Conservation (phyloP, 108 stramenopile species). For the Nitzschia palea region DNA sequence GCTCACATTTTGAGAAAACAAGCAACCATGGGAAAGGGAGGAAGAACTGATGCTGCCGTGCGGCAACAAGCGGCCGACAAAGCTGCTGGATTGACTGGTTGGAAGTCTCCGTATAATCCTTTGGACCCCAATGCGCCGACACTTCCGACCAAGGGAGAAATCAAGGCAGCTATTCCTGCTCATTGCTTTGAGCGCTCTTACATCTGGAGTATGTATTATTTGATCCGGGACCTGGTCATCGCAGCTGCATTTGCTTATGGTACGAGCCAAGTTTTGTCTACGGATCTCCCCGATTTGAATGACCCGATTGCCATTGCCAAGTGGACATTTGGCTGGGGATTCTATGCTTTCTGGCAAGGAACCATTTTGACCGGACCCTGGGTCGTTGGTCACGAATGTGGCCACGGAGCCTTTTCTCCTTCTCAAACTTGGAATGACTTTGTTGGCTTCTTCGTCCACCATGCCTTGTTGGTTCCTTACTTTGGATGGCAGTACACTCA, state of each 20-base stretch:
- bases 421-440: constrained; percentile 92
- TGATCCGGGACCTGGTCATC: constrained; percentile 80
- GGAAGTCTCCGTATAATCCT: constrained; percentile 86
- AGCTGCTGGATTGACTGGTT: constrained; percentile 53
- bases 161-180: constrained; percentile 85
- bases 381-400: constrained; percentile 99
- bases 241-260: constrained; percentile 81
- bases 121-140: constrained; percentile 77
- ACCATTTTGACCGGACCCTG: constrained; percentile 97
- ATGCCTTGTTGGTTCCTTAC: constrained; percentile 97
- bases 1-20: too few relatives aligned
- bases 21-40: constrained; percentile 59
- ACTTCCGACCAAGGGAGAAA: constrained; percentile 88
- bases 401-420: constrained; percentile 96
- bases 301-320: constrained; percentile 35
- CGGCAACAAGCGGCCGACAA: constrained; percentile 23
- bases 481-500: constrained; percentile 98
- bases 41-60: constrained; percentile 27
- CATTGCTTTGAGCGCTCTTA: constrained; percentile 95
- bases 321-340: constrained; percentile 85
- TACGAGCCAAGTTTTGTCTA: constrained; percentile 69
- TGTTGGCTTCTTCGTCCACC: constrained; percentile 95
- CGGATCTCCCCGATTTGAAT: constrained; percentile 60
- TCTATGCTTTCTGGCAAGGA: constrained; percentile 97
- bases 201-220: constrained; percentile 80